Evolutionary conservation across 306 rosid species (phyloP).

Genomic region (Pterocarpus santalinus): DNA sequence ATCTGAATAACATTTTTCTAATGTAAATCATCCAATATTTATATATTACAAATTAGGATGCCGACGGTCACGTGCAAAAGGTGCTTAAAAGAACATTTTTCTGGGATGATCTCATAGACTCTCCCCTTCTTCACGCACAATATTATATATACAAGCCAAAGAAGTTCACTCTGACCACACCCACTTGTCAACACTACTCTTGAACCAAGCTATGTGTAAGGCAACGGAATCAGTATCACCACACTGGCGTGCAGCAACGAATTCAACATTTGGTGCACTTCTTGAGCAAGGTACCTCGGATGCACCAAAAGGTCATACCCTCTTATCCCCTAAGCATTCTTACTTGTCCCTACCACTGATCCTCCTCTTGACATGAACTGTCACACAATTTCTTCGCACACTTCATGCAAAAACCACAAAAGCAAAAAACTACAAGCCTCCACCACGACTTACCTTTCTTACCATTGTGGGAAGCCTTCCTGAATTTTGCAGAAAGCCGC

Average conservation of each 20-base stretch:
- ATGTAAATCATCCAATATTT: too few relatives aligned
- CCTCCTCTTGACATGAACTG: background rate
- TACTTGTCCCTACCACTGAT: background rate
- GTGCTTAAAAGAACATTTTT: too few relatives aligned
- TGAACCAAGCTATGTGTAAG: background rate
- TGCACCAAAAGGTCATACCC: background rate
- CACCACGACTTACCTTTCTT: conserved; percentile 53
- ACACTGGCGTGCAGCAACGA: background rate
- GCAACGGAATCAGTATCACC: background rate
- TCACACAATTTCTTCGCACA: background rate
- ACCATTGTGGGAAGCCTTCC: background rate
- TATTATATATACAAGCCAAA: too few relatives aligned
- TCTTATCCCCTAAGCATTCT: background rate
- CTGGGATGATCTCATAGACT: too few relatives aligned
- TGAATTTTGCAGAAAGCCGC: background rate
- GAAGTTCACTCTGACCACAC: too few relatives aligned
- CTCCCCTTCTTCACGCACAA: too few relatives aligned
- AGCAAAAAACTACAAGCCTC: conserved; percentile 30
- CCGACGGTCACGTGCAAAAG: too few relatives aligned
- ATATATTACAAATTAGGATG: too few relatives aligned
- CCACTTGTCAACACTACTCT: background rate
- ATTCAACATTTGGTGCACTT: background rate
- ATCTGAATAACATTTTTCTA: too few relatives aligned
- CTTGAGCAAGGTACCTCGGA: background rate
- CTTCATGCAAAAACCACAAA: background rate